Conservation (phyloP, 441 rosid genomes). For the Jatropha multifida region DNA sequence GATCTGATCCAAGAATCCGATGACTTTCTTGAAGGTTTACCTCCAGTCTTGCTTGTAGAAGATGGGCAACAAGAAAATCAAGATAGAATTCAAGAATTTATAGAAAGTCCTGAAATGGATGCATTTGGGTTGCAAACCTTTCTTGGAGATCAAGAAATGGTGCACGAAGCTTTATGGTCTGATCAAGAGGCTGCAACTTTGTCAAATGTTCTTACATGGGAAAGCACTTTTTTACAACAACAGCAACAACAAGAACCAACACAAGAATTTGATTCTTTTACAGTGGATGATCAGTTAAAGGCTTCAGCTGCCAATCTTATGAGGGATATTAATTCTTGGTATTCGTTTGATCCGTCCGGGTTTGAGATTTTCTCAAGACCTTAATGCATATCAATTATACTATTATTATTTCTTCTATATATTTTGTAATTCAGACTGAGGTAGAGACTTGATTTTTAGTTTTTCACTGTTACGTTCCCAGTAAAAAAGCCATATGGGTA, state of each 20-base stretch:
- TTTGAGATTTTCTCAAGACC: constrained; percentile 36
- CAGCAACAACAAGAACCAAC: constrained; percentile 23
- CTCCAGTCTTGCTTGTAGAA: constrained; percentile 14
- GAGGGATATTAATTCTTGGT: constrained; percentile 34
- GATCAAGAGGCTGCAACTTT: constrained; percentile 20
- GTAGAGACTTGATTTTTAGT: no score
- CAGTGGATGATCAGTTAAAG: constrained; percentile 30
- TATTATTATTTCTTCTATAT: no score
- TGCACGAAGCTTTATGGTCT: constrained; percentile 36
- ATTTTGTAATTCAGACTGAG: no score
- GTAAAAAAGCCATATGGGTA: no score
- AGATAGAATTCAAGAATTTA: constrained; percentile 21
- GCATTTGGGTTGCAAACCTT: constrained; percentile 30
- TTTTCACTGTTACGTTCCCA: no score
- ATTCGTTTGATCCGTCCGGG: constrained; percentile 43
- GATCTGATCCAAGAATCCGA: constrained; percentile 14
- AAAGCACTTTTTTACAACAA: constrained; percentile 15
- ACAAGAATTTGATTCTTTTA: constrained; percentile 30
- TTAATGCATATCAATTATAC: constrained; percentile 5
- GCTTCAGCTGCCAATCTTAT: constrained; percentile 24
- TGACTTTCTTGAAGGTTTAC: constrained; percentile 15
- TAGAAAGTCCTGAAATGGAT: constrained; percentile 25
- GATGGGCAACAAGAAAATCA: constrained; percentile 13
- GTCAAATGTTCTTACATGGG: constrained; percentile 28
- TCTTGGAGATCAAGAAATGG: constrained; percentile 30